phyloP scores from a whole-genome alignment of 106 monocot species.

The Dioscorea alata region DNA sequence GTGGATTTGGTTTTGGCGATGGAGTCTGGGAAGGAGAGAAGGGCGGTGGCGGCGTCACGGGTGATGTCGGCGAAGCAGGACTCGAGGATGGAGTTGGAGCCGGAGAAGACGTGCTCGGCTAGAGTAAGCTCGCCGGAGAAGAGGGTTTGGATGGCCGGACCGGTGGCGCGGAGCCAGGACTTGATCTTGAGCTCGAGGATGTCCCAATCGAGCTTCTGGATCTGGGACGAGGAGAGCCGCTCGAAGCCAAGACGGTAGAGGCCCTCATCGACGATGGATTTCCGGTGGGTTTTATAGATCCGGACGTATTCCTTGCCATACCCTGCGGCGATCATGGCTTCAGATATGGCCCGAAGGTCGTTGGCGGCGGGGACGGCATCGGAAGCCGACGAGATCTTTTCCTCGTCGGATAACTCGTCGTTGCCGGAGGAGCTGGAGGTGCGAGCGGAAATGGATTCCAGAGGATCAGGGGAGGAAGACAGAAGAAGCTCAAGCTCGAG shows the following conservation, averaged over 20 bases:
- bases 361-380: not conserved
- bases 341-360: slow-evolving; percentile 6
- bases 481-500: slow-evolving; percentile 22
- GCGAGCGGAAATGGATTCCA: slow-evolving; percentile 9
- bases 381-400: not conserved
- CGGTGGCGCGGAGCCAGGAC: slow-evolving; percentile 31
- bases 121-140: slow-evolving; percentile 53
- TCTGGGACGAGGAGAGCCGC: slow-evolving; percentile 6
- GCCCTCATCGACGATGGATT: slow-evolving; percentile 38
- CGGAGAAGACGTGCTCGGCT: slow-evolving; percentile 45
- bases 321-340: slow-evolving; percentile 3
- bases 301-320: slow-evolving; percentile 45
- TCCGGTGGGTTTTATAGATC: slow-evolving; percentile 37
- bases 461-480: slow-evolving; percentile 1
- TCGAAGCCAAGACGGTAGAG: slow-evolving; percentile 52
- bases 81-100: slow-evolving; percentile 28
- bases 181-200: slow-evolving; percentile 29
- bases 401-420: not conserved
- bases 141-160: slow-evolving; percentile 24
- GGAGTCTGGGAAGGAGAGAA: slow-evolving; percentile 41
- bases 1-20: slow-evolving; percentile 28
- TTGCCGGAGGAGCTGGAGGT: not conserved
- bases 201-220: slow-evolving; percentile 47
- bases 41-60: slow-evolving; percentile 23
- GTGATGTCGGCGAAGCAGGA: slow-evolving; percentile 33